Percentiles rank a stretch among this genome's conserved stretches.
Conservation (phyloP, 1,284 basidiomycete species). For the Cutaneotrichosporon dermatis region DNA sequence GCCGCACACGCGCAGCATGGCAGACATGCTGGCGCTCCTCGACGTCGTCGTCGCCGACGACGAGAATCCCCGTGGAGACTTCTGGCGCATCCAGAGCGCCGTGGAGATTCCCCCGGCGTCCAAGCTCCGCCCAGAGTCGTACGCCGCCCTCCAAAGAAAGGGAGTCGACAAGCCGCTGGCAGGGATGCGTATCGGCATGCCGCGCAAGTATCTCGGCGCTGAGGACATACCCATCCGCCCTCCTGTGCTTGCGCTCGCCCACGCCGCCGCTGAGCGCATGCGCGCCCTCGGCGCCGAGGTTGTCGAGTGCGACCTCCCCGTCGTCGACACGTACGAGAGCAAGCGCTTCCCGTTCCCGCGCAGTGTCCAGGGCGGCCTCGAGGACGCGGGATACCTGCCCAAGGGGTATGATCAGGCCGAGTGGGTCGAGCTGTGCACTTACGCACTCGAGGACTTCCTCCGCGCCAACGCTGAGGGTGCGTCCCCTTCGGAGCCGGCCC, state of each 20-base stretch:
- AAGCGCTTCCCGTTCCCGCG: neutral
- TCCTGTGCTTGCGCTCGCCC: neutral
- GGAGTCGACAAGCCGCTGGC: neutral
- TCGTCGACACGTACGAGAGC: slow-evolving; percentile 3
- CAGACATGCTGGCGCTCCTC: slow-evolving; percentile 6
- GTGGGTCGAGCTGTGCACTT: neutral
- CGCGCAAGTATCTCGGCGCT: slow-evolving; percentile 5
- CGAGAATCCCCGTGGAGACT: slow-evolving; percentile 2
- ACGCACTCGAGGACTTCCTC: slow-evolving; percentile 11
- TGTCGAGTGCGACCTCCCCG: slow-evolving; percentile 6
- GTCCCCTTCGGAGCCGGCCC: neutral
- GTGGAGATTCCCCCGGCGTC: slow-evolving; percentile 1
- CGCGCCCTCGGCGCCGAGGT: slow-evolving; percentile 10
- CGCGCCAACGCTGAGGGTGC: slow-evolving; percentile 3
- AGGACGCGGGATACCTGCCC: slow-evolving; percentile 3
- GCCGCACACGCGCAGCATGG: slow-evolving; percentile 12
- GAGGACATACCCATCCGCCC: neutral
- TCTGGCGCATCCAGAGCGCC: slow-evolving; percentile 8
- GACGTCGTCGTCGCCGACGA: slow-evolving; percentile 11
- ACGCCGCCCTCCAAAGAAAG: neutral
- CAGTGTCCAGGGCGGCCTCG: slow-evolving; percentile 9
- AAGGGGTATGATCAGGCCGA: neutral
- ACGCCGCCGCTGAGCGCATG: neutral
- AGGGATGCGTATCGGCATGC: slow-evolving; percentile 9
- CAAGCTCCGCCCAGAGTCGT: neutral